phyloP scores from a whole-genome alignment of 73 alveolate species.

The Paramecium pentaurelia region DNA sequence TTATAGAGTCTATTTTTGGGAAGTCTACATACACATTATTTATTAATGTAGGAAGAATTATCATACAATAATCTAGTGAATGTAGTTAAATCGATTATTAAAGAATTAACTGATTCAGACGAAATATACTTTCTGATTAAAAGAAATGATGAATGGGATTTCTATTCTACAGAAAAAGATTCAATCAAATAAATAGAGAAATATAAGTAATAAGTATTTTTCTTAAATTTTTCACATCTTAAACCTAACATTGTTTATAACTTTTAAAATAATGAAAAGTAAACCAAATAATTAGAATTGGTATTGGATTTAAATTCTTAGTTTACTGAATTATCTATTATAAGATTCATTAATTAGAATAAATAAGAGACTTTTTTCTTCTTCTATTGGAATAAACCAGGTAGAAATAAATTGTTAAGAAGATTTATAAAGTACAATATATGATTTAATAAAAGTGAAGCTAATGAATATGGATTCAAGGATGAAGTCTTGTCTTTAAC shows the following conservation, averaged over 20 bases:
- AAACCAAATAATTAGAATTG: not conserved
- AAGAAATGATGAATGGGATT: constrained; percentile 20
- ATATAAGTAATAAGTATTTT: not conserved
- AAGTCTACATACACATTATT: not conserved
- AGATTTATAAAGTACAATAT: constrained; percentile 14
- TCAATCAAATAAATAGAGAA: not conserved
- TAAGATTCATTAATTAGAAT: not conserved
- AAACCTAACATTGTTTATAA: constrained; percentile 16
- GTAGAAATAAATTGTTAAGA: not conserved
- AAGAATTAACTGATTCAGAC: constrained; percentile 12
- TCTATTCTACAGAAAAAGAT: constrained; percentile 25
- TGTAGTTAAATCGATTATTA: constrained; percentile 8
- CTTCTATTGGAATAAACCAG: not conserved
- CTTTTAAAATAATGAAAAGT: not conserved
- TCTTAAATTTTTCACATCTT: not conserved
- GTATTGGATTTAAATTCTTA: not conserved
- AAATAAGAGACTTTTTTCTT: not conserved
- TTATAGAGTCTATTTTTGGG: constrained; percentile 12
- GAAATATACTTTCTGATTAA: not conserved
- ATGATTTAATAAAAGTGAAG: not conserved
- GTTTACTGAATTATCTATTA: not conserved
- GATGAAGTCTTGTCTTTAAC: constrained; percentile 27
- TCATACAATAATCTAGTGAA: not conserved
- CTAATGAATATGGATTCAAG: constrained; percentile 37
- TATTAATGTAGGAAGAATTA: constrained; percentile 28